These are phyloP conservation scores for Nissolia schottii DNA, from an alignment of 306 rosid species.

Conservation along the genomic window DNA sequence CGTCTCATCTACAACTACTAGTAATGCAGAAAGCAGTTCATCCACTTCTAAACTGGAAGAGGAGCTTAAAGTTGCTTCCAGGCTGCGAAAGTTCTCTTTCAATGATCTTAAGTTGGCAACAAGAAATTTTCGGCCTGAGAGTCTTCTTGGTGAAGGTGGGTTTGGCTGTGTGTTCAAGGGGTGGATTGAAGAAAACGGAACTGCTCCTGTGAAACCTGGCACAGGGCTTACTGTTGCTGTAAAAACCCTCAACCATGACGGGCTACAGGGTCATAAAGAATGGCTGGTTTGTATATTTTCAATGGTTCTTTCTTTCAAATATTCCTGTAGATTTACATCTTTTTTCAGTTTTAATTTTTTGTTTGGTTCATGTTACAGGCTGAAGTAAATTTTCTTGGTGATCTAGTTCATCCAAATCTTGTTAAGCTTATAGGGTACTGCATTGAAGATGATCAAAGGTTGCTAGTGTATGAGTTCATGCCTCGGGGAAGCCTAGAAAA, in stretches of 20 bases:
- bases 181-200: conserved; percentile 98
- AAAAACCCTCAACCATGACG: conserved; percentile 93
- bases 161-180: conserved; percentile 99
- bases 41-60: conserved; percentile 87
- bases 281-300: conserved; percentile 75
- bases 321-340: neutral
- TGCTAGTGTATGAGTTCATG: conserved; percentile 95
- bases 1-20: conserved; percentile 76
- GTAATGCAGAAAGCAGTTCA: conserved; percentile 86
- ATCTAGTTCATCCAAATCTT: conserved; percentile 80
- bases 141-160: conserved; percentile 99
- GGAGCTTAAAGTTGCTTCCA: conserved; percentile 89
- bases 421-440: conserved; percentile 96
- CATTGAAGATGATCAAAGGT: conserved; percentile 92
- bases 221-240: conserved; percentile 99
- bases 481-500: conserved; percentile 97
- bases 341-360: conserved; percentile 5
- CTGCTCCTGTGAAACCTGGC: conserved; percentile 97
- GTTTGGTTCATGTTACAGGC: conserved; percentile 57
- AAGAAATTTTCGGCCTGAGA: conserved; percentile 95
- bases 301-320: neutral
- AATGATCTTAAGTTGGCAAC: conserved; percentile 92
- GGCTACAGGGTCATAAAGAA: conserved; percentile 99
- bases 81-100: conserved; percentile 77
- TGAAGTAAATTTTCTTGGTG: conserved; percentile 92